Evolutionary conservation across 768 basidiomycete species (phyloP).

Genomic region (Suillus americanus): DNA sequence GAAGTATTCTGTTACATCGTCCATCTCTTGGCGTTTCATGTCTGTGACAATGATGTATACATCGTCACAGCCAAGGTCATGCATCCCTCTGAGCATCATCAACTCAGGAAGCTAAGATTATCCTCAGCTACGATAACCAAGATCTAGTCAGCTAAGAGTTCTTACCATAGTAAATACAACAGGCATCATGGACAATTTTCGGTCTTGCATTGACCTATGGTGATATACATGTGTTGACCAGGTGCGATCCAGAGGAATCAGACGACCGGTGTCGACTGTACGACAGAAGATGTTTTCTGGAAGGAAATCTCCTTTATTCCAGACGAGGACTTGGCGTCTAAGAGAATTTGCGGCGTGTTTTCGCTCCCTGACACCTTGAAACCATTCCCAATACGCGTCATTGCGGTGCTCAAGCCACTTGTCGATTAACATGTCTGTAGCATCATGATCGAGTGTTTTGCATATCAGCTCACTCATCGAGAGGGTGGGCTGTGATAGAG

Average conservation of each 20-base stretch:
- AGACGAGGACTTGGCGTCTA: slow-evolving; percentile 49
- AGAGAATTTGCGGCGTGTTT: slow-evolving; percentile 53
- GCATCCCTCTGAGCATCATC: slow-evolving; percentile 79
- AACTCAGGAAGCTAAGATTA: slow-evolving; percentile 65
- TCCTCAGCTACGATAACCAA: slow-evolving; percentile 3
- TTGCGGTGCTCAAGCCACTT: slow-evolving; percentile 81
- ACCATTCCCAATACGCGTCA: slow-evolving; percentile 79
- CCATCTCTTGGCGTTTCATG: slow-evolving; percentile 78
- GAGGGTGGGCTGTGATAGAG: slow-evolving; percentile 63
- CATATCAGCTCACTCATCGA: slow-evolving; percentile 78
- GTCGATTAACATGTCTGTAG: slow-evolving; percentile 78
- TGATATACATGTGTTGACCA: slow-evolving; percentile 84
- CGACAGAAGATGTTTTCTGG: slow-evolving; percentile 81
- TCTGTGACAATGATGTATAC: slow-evolving; percentile 79
- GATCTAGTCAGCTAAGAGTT: slow-evolving; percentile 1
- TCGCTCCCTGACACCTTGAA: slow-evolving; percentile 64
- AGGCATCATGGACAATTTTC: slow-evolving; percentile 74
- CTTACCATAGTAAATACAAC: slow-evolving; percentile 80
- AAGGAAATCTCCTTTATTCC: slow-evolving; percentile 70
- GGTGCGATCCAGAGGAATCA: slow-evolving; percentile 78
- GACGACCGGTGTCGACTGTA: slow-evolving; percentile 73
- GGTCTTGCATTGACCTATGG: slow-evolving; percentile 72
- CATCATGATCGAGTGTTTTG: slow-evolving; percentile 74
- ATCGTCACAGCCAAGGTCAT: slow-evolving; percentile 76
- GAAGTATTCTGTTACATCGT: slow-evolving; percentile 77